Conservation (phyloP, 768 basidiomycete species). For the Mycena rebaudengoi region DNA sequence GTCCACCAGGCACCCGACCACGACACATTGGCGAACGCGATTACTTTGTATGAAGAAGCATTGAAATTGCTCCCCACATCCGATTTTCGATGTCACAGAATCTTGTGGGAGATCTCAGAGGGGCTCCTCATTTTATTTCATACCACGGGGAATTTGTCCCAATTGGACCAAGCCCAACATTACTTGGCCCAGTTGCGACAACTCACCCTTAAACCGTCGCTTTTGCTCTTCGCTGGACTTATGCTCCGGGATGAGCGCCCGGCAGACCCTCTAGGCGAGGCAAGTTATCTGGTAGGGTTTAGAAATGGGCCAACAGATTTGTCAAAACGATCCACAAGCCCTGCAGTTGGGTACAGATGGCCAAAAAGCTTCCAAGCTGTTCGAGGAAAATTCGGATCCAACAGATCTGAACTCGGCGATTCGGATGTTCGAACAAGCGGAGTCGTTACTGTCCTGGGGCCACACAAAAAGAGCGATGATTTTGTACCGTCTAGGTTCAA, state of each 20-base stretch:
- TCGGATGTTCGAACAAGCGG: not conserved
- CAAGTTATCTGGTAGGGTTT: not conserved
- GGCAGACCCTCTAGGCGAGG: too few relatives aligned
- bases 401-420: not conserved
- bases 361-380: not conserved
- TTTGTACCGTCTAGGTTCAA: not conserved
- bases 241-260: not conserved
- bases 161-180: not conserved
- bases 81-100: not conserved
- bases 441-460: not conserved
- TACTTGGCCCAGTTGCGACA: not conserved
- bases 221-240: not conserved
- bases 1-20: not conserved
- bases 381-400: not conserved
- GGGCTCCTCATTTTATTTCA: not conserved
- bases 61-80: not conserved
- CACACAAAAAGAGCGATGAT: not conserved
- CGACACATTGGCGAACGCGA: not conserved
- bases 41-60: not conserved
- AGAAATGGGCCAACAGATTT: not conserved
- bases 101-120: not conserved
- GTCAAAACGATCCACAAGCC: not conserved
- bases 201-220: not conserved
- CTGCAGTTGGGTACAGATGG: not conserved
- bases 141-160: not conserved